A percentile compares a stretch with the other conserved stretches of the same genome.
Conservation (phyloP, 2,329 filamentous ascomycete species). For the Pseudogymnoascus sp. region DNA sequence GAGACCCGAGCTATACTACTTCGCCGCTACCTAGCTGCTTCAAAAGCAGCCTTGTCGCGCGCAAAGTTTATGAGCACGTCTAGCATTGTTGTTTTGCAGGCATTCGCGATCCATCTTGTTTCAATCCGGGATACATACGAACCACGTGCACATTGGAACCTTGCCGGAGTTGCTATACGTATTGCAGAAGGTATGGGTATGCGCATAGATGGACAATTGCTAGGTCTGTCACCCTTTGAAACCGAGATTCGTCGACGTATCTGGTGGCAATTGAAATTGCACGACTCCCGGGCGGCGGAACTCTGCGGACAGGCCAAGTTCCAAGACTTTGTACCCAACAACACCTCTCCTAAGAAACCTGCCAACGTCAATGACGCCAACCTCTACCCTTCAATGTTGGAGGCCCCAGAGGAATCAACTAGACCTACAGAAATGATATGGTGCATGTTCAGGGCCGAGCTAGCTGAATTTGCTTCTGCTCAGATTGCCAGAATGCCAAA, state of each 20-base stretch:
- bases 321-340: constrained; percentile 19
- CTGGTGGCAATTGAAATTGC: constrained; percentile 52
- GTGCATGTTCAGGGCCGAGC: constrained; percentile 12
- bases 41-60: constrained; percentile 43
- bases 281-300: constrained; percentile 26
- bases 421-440: constrained; percentile 49
- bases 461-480: constrained; percentile 11
- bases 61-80: constrained; percentile 52
- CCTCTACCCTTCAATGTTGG: constrained; percentile 47
- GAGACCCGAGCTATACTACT: constrained; percentile 18
- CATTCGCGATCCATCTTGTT: constrained; percentile 47
- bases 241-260: constrained; percentile 60
- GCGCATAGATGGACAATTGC: constrained; percentile 51
- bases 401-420: constrained; percentile 40
- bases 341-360: constrained; percentile 37
- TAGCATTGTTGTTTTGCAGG: constrained; percentile 52
- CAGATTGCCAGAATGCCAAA: constrained; percentile 9
- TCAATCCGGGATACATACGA: constrained; percentile 37
- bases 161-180: constrained; percentile 54
- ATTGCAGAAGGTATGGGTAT: constrained; percentile 63
- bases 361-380: constrained; percentile 56
- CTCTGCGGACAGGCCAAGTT: constrained; percentile 22
- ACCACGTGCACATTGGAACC: constrained; percentile 52
- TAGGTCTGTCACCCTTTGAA: constrained; percentile 54
- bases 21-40: constrained; percentile 31